A percentile compares a stretch with the other conserved stretches of the same genome.
These are phyloP conservation scores for Musa balbisiana DNA, from an alignment of 202 grass and related monocot genomes.

Conservation along the genomic window DNA sequence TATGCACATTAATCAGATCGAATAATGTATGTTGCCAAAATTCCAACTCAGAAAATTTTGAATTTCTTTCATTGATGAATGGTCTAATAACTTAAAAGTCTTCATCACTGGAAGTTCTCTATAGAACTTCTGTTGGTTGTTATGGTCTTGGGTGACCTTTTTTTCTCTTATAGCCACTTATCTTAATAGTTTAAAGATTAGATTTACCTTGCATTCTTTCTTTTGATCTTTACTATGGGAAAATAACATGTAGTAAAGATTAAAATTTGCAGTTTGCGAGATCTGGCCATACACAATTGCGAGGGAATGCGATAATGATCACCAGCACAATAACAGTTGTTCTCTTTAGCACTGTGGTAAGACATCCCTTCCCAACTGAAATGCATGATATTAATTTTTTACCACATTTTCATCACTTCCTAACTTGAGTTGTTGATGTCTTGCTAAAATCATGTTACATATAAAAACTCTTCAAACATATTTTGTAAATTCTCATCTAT, in stretches of 20 bases:
- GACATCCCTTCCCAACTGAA: slow-evolving; percentile 10
- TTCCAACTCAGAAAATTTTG: background rate
- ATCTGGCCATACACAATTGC: slow-evolving; percentile 73
- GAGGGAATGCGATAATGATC: slow-evolving; percentile 92
- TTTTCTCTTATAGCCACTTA: background rate
- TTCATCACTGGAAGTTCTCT: too few relatives aligned
- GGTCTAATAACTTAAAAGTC: too few relatives aligned
- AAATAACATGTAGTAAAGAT: background rate
- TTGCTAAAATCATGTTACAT: too few relatives aligned
- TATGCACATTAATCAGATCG: background rate
- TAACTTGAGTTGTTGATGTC: background rate
- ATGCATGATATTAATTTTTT: background rate
- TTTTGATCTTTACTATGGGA: background rate
- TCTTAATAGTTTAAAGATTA: background rate
- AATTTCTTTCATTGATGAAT: too few relatives aligned
- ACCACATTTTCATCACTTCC: background rate
- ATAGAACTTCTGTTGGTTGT: too few relatives aligned
- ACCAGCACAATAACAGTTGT: slow-evolving; percentile 98
- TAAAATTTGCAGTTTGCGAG: slow-evolving; percentile 69
- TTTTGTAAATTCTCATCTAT: too few relatives aligned
- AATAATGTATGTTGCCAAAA: background rate
- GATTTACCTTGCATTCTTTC: background rate
- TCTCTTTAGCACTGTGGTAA: slow-evolving; percentile 92
- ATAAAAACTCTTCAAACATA: too few relatives aligned
- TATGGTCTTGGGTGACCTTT: background rate